Conservation (phyloP, 352 stramenopile genomes). For the Globisporangium nodosum region DNA sequence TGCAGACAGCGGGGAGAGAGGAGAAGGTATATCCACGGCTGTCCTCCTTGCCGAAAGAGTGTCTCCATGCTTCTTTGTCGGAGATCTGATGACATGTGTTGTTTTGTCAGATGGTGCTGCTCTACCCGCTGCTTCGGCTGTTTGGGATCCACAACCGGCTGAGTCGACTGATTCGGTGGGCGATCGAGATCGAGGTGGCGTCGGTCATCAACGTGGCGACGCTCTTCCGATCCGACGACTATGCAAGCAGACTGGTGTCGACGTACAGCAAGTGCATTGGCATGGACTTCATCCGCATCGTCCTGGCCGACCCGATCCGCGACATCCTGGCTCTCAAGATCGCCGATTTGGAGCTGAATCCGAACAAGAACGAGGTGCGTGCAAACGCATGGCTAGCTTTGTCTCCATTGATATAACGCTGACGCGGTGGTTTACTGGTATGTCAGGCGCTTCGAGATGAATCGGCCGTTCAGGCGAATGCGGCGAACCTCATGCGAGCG, state of each 20-base stretch:
- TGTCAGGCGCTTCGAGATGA: conserved; percentile 25
- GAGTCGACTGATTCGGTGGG: conserved; percentile 60
- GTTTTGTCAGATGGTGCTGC: conserved; percentile 35
- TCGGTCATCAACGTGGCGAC: conserved; percentile 72
- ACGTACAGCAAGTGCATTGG: conserved; percentile 75
- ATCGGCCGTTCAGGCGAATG: conserved; percentile 36
- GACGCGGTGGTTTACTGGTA: not conserved
- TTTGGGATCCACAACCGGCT: conserved; percentile 58
- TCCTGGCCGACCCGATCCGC: conserved; percentile 54
- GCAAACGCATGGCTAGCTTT: not conserved
- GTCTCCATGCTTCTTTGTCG: not conserved
- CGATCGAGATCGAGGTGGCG: conserved; percentile 70
- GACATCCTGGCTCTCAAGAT: conserved; percentile 59
- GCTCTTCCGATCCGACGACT: conserved; percentile 76
- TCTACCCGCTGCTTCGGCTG: conserved; percentile 56
- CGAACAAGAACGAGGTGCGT: conserved; percentile 44
- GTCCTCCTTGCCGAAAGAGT: not conserved
- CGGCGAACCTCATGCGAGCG: conserved; percentile 73
- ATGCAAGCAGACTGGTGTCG: conserved; percentile 62
- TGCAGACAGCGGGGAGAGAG: conserved; percentile 65
- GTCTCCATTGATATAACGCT: not conserved
- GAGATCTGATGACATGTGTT: not conserved
- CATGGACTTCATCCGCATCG: conserved; percentile 60
- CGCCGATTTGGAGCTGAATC: conserved; percentile 72
- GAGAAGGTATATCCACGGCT: conserved; percentile 39